Evolutionary conservation across 495 filamentous ascomycete species (phyloP), one percentile per base, ranked within the genome.

Genomic region (Staphylotrichum longicolle): DNA sequence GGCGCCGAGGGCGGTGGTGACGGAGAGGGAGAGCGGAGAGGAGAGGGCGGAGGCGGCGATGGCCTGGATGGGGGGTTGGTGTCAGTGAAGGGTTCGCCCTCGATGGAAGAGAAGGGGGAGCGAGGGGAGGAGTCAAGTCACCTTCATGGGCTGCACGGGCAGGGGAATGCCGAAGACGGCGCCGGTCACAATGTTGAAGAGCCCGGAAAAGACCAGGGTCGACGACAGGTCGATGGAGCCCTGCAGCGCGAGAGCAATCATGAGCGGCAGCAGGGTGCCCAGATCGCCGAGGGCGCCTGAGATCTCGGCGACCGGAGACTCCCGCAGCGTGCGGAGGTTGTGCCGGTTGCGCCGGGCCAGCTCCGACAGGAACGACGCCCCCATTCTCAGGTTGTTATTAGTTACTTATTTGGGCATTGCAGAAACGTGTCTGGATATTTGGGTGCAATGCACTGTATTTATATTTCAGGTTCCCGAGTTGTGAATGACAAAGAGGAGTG

Each of bases 211-310:
- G 5, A 97, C 82, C 2, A 98, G 82, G 0, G 93, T 96, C 52
- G 87, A 85, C 37, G 90, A 83, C 0, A 98, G 84, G 39, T 88
- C 88, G 63, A 98, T 89, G 2, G 86, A 89, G 20, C 82, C 76
- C 53, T 88, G 86, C 15, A 89, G 69, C 0, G 91, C 85, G 4
- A 96, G 85, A 3, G 91, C 90, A 59, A 95, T 87, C 74, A 93
- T 86, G 54, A 97, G 82, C 15, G 93, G 93, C 8, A 98, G 84
- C 34, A 98, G 84, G 4, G 92, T 97, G 33, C 93, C 93, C 15
- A 96, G 79, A 74, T 98, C 93, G 57, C 93, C 93, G 12, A 98
- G 79, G 0, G 91, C 87, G 47, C 93, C 93, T 10, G 92, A 93
- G 63, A 98, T 86, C 77, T 98, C 93, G 33, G 87, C 79, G 15